Evolutionary conservation across 331 rosid genomes (phyloP), one percentile per base, ranked within the genome.

Genomic region (Prunus yedoensis): DNA sequence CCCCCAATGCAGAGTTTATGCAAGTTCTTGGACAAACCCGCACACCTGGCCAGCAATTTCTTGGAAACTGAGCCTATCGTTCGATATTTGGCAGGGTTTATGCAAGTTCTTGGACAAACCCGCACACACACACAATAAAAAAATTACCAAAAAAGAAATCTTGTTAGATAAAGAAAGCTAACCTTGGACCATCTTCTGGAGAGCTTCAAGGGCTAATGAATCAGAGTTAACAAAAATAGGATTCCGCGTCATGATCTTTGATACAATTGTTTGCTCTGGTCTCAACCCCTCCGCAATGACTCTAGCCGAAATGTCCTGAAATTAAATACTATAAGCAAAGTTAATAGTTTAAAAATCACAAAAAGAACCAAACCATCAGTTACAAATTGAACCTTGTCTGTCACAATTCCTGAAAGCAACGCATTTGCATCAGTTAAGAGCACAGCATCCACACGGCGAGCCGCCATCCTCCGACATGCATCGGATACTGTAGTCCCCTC

Each of bases 121-220:
- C 4, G 0, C 20, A 3, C 8, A 16, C 46, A 70, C 2, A 15
- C 18, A 2, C 18, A 57, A 28, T 41, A 82, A 76, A 35, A 18
- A 78, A 56, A 68, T 17, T 30, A 53, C 18, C 5, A 10, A 49
- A 8, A 12, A 32, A 13, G 11, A 20, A 54, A 15, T 7, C 41
- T 68, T 17, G 21, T 35, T 41, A 53, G 41, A 49, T 20, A 69
- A 3, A 70, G 38, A 32, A 71, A 45, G 68, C 93, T 67, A 60
- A 90, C 99, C 99, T 61, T 90, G 96, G 50, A 90, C 88, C 99
- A 94, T 94, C 88, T 88, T 92, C 77, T 94, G 97, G 74, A 92
- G 97, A 68, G 99, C 97, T 59, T 94, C 99, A 18, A 94, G 79
- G 27, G 99, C 99, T 20, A 87, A 80, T 2, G 92, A 80, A 83